Percentiles rank a stretch among this genome's conserved stretches.
Conservation (phyloP, 805 yeast genomes). For the Candida hispaniensis region DNA sequence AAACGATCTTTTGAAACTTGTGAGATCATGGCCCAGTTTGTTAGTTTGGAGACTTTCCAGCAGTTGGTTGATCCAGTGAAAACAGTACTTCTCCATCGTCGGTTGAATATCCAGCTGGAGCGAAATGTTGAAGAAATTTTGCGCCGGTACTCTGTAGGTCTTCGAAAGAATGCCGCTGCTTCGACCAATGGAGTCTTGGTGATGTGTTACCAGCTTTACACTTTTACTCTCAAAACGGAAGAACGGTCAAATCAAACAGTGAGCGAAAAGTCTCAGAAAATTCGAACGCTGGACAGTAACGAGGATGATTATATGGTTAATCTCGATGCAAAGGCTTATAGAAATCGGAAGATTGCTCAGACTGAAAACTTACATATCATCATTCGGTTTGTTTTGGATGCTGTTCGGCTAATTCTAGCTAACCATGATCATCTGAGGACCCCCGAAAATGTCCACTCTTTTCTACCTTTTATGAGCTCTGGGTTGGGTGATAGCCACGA, state of each 20-base stretch:
- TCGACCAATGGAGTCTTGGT: slow-evolving; percentile 48
- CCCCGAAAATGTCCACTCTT: slow-evolving; percentile 52
- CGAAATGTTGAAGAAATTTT: slow-evolving; percentile 69
- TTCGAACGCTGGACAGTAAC: slow-evolving; percentile 21
- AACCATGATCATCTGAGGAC: slow-evolving; percentile 51
- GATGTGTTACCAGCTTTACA: slow-evolving; percentile 63
- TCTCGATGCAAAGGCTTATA: slow-evolving; percentile 37
- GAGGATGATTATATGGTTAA: slow-evolving; percentile 68
- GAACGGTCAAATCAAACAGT: slow-evolving; percentile 24
- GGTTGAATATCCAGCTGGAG: slow-evolving; percentile 56
- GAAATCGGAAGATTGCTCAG: slow-evolving; percentile 27
- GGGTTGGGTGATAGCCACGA: slow-evolving; percentile 61
- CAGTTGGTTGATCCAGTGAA: slow-evolving; percentile 59
- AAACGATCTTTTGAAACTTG: slow-evolving; percentile 83
- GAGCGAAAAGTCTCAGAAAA: slow-evolving; percentile 16
- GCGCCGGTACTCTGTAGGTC: slow-evolving; percentile 67
- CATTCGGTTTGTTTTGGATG: slow-evolving; percentile 66
- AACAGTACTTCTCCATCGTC: slow-evolving; percentile 46
- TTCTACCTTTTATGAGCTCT: slow-evolving; percentile 58
- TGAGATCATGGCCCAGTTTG: slow-evolving; percentile 58
- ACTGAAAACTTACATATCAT: slow-evolving; percentile 49
- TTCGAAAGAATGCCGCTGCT: slow-evolving; percentile 56
- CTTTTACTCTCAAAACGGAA: slow-evolving; percentile 30
- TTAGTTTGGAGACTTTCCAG: slow-evolving; percentile 47
- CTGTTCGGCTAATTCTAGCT: slow-evolving; percentile 59